Evolutionary conservation across 1,284 basidiomycete genomes (phyloP).

Genomic region (Melampsora larici-populina): DNA sequence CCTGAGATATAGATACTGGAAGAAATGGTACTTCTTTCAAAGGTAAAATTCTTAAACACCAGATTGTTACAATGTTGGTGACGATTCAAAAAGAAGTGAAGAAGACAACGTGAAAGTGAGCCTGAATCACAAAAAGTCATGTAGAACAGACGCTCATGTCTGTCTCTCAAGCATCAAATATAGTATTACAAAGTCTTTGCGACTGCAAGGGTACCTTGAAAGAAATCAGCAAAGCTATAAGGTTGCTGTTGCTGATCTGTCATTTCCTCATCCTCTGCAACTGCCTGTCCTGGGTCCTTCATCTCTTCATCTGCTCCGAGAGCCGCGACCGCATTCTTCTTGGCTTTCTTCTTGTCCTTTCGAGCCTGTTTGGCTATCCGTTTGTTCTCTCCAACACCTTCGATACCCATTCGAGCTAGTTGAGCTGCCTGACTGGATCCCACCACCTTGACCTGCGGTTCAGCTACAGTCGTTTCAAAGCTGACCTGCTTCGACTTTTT

Average conservation of each 20-base stretch:
- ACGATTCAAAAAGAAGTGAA: too few relatives aligned
- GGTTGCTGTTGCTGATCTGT: constrained; percentile 31
- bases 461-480: constrained; percentile 43
- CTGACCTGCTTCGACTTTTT: constrained; percentile 43
- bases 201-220: constrained; percentile 43
- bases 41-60: too few relatives aligned
- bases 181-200: constrained; percentile 25
- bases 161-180: not conserved
- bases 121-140: too few relatives aligned
- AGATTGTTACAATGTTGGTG: too few relatives aligned
- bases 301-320: constrained; percentile 43
- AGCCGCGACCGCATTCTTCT: constrained; percentile 51
- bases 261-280: constrained; percentile 5
- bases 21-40: too few relatives aligned
- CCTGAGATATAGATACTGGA: too few relatives aligned
- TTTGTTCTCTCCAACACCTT: constrained; percentile 44
- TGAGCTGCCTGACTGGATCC: constrained; percentile 37
- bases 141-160: too few relatives aligned
- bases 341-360: constrained; percentile 48
- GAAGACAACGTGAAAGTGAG: too few relatives aligned
- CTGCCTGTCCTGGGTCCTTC: constrained; percentile 17
- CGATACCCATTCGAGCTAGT: constrained; percentile 42
- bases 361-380: constrained; percentile 47
- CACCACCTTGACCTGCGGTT: constrained; percentile 44
- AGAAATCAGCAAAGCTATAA: constrained; percentile 47